Evolutionary conservation across 2,329 filamentous ascomycete species (phyloP).

Genomic region (Hypoxylon sp.): DNA sequence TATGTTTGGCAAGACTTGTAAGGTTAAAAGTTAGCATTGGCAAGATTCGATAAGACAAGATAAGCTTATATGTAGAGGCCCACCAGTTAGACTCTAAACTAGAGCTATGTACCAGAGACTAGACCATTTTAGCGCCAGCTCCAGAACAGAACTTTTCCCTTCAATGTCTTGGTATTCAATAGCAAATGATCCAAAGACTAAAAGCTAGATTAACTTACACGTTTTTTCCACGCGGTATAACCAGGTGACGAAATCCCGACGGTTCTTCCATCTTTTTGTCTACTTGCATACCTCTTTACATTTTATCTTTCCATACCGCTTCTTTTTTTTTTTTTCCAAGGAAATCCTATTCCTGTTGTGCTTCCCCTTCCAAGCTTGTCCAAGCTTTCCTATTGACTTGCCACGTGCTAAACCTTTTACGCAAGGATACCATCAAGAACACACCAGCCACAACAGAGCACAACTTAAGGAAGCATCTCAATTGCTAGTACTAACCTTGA

Average conservation of each 20-base stretch:
- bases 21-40: too few species aligned
- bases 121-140: constrained; percentile 14
- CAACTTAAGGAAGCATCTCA: too few species aligned
- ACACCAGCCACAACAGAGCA: constrained; percentile 15
- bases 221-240: not conserved
- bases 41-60: constrained; percentile 6
- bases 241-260: constrained; percentile 1
- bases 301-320: not conserved
- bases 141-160: constrained; percentile 18
- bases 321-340: constrained; percentile 2
- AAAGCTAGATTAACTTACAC: too few species aligned
- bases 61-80: not conserved
- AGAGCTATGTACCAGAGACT: constrained; percentile 15
- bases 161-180: constrained; percentile 15
- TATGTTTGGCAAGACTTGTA: not conserved
- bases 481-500: constrained; percentile 24
- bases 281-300: too few species aligned
- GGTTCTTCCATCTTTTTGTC: too few species aligned
- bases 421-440: not conserved
- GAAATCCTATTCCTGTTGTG: constrained; percentile 9
- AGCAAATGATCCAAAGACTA: too few species aligned
- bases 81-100: constrained; percentile 12
- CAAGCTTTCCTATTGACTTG: not conserved
- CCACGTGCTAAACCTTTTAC: constrained; percentile 16
- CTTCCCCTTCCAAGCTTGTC: constrained; percentile 2